Base-by-base conservation (phyloP, 306 rosid species). In the Begonia masoniana region DNA sequence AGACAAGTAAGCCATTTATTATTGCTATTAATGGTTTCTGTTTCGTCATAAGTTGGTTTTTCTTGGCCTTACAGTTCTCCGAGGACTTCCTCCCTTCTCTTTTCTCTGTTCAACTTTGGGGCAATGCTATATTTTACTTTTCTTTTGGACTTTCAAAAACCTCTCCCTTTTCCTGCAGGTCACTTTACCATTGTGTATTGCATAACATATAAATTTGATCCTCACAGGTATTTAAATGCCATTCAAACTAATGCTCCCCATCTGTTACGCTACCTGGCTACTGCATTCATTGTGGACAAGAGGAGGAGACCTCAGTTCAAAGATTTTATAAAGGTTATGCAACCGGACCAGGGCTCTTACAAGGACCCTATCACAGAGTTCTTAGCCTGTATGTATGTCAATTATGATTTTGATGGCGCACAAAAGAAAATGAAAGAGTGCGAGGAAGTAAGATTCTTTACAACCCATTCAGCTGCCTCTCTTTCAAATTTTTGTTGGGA, bases 241-340 rank as follows among this genome's bases (percentile, higher is more conserved):
- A 91, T 91, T 74, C 99, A 91, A 76, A 91, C 99, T 26, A 76
- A 76, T 68, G 99, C 99, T 69, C 99, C 99, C 15, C 92, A 91
- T 73, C 92, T 91, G 67, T 56, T 91, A 23, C 94, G 96, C 31
- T 91, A 91, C 79, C 59, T 91, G 57, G 96, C 99, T 53, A 86
- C 96, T 12, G 99, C 99, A 45, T 91, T 91, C 75, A 83, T 86
- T 71, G 92, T 91, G 61, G 83, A 91, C 80, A 91, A 91, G 73
- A 78, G 99, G 21, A 79, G 94, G 68, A 81, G 99, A 65, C 84
- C 94, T 41, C 96, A 91, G 54, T 91, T 91, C 71, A 86, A 86
- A 75, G 99, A 91, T 68, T 91, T 91, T 61, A 81, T 91, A 8
- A 91, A 91, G 70, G 96, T 91, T 63, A 75, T 91, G 72, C 96